These are phyloP conservation scores for Silybum marianum DNA, from an alignment of 129 eudicot genomes.

Conservation along the genomic window DNA sequence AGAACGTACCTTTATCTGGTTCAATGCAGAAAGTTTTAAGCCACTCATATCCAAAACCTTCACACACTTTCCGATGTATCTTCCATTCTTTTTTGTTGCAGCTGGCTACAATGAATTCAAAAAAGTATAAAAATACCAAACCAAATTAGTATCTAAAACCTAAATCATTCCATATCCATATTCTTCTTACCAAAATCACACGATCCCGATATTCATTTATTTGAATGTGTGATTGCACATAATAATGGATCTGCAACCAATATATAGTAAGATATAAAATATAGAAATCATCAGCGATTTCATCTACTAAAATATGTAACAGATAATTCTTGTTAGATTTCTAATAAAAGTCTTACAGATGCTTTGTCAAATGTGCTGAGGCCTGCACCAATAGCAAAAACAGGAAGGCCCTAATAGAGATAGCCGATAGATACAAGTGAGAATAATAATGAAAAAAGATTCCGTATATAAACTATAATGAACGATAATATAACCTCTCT, in stretches of 20 bases:
- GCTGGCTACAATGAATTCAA: conserved; percentile 47
- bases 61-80: conserved; percentile 58
- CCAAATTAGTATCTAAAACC: neutral
- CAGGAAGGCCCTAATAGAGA: conserved; percentile 64
- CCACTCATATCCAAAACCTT: conserved; percentile 85
- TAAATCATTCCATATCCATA: neutral
- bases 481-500: conserved; percentile 52
- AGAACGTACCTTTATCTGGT: conserved; percentile 57
- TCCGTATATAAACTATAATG: neutral
- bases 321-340: neutral
- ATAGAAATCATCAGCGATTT: neutral
- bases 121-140: neutral
- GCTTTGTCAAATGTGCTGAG: conserved; percentile 68
- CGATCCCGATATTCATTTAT: conserved; percentile 75
- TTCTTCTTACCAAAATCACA: conserved; percentile 57
- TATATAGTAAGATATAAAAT: neutral
- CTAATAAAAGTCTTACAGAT: conserved; percentile 51
- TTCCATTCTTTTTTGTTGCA: conserved; percentile 62
- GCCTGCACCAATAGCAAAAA: conserved; percentile 73
- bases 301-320: neutral
- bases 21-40: conserved; percentile 65
- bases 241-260: conserved; percentile 60
- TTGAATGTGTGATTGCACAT: conserved; percentile 74
- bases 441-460: neutral
- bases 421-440: neutral